Evolutionary conservation across 495 filamentous ascomycete species (phyloP).

Genomic region (Xanthoparmelia taractica): DNA sequence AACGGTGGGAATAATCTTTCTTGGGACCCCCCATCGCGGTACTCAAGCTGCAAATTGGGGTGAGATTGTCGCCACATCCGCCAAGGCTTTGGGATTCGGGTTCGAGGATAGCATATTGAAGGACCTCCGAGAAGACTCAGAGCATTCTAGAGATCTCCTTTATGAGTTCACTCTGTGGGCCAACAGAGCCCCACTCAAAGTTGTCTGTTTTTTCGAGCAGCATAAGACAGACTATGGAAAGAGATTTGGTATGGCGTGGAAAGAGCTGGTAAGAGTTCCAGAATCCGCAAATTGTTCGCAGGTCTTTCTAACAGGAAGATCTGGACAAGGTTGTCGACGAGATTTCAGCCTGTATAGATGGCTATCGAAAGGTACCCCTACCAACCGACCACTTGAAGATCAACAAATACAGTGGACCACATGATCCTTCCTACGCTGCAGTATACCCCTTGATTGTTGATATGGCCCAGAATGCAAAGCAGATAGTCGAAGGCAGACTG

Average conservation of each 20-base stretch:
- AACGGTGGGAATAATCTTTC: conserved; percentile 3
- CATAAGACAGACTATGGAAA: conserved; percentile 6
- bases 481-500: neutral
- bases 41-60: conserved; percentile 2
- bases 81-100: neutral
- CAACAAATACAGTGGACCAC: conserved; percentile 9
- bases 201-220: conserved; percentile 11
- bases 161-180: conserved; percentile 10
- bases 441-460: conserved; percentile 2
- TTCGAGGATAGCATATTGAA: conserved; percentile 7
- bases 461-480: conserved; percentile 1
- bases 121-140: conserved; percentile 9
- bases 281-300: no score
- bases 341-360: conserved; percentile 9
- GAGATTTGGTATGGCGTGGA: neutral
- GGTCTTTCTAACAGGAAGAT: neutral
- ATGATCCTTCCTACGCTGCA: neutral
- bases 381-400: conserved; percentile 9
- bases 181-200: conserved; percentile 4
- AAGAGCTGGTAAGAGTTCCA: neutral
- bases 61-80: neutral
- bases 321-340: neutral
- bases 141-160: conserved; percentile 2
- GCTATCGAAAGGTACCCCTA: conserved; percentile 9
- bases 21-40: conserved; percentile 11